Evolutionary conservation across 192 early-diverging fungal species (phyloP).

Genomic region (Phlyctochytrium bullatum): DNA sequence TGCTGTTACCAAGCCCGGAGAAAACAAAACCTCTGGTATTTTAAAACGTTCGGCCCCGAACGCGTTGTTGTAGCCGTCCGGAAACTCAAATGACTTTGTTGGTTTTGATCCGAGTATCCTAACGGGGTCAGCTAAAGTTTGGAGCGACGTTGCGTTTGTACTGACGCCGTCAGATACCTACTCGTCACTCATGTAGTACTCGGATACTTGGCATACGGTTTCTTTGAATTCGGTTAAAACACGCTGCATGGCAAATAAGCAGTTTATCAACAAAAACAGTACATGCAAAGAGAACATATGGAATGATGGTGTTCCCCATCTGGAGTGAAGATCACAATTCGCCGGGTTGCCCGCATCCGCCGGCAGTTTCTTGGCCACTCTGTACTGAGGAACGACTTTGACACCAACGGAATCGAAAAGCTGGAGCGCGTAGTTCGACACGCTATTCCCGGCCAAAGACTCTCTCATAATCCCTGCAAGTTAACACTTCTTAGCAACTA

Average conservation of each 20-base stretch:
- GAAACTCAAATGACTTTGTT: slow-evolving; percentile 88
- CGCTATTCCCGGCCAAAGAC: slow-evolving; percentile 75
- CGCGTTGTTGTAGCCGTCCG: slow-evolving; percentile 86
- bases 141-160: too few relatives aligned
- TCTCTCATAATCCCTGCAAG: slow-evolving; percentile 55
- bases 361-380: slow-evolving; percentile 69
- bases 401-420: slow-evolving; percentile 51
- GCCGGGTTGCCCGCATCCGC: slow-evolving; percentile 70
- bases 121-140: background rate
- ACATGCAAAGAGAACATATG: slow-evolving; percentile 70
- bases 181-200: slow-evolving; percentile 66
- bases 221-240: slow-evolving; percentile 94
- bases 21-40: slow-evolving; percentile 84
- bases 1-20: slow-evolving; percentile 51
- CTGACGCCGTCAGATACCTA: slow-evolving; percentile 41
- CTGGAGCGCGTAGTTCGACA: slow-evolving; percentile 73
- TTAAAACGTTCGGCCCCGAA: slow-evolving; percentile 79
- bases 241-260: slow-evolving; percentile 47
- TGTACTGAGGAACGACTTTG: slow-evolving; percentile 78
- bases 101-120: slow-evolving; percentile 41
- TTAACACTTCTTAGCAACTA: background rate
- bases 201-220: slow-evolving; percentile 78
- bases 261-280: background rate
- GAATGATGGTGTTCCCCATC: slow-evolving; percentile 65
- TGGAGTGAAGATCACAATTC: slow-evolving; percentile 44